phyloP scores from a whole-genome alignment of 345 rosid species.

The Eutrema heterophyllum region DNA sequence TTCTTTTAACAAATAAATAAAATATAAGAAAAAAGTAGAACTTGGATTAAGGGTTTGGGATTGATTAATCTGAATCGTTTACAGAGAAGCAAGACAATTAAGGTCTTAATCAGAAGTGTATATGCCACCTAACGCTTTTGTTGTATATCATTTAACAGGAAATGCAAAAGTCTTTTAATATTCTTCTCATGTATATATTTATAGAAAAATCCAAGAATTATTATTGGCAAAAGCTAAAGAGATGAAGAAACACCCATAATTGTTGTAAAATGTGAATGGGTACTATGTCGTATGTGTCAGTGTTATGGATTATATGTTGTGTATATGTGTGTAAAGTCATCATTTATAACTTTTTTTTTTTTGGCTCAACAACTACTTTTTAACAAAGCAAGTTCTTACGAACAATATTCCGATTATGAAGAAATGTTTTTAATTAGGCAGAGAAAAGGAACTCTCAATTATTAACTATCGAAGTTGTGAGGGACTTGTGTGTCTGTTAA shows the following conservation, averaged over 20 bases:
- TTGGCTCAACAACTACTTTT: too few species aligned
- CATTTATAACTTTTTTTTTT: neutral
- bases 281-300: neutral
- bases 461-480: neutral
- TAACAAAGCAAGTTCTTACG: too few species aligned
- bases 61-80: conserved; percentile 13
- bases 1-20: neutral
- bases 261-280: neutral
- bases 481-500: neutral
- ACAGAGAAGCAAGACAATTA: neutral
- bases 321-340: neutral
- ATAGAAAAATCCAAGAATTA: neutral
- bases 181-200: neutral
- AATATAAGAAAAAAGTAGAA: neutral
- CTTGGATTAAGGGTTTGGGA: neutral
- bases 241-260: neutral
- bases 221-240: neutral
- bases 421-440: neutral
- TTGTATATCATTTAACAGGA: conserved; percentile 1
- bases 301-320: neutral
- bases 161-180: neutral
- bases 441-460: neutral
- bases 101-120: neutral
- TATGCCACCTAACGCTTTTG: conserved; percentile 14
- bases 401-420: too few species aligned